A percentile compares a stretch with the other conserved stretches of the same genome.
Conservation (phyloP, 2,329 filamentous ascomycete species). For the Capronia coronata region DNA sequence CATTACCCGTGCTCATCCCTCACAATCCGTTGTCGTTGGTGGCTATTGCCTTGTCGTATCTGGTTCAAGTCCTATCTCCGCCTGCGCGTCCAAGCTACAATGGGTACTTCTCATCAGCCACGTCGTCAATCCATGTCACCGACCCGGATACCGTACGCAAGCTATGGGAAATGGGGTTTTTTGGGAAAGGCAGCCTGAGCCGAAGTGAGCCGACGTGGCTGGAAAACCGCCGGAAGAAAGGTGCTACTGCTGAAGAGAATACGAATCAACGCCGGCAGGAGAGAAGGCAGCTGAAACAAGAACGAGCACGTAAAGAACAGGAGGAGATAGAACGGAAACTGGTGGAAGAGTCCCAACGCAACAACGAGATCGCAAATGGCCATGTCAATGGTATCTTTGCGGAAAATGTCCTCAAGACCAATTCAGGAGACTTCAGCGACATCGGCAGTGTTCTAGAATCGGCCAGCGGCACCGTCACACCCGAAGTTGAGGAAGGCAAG, state of each 20-base stretch:
- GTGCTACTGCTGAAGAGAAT: conserved; percentile 74
- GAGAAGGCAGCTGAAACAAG: conserved; percentile 77
- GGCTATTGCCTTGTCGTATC: conserved; percentile 69
- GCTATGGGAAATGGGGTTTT: conserved; percentile 95
- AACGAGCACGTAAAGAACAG: conserved; percentile 79
- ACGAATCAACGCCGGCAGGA: conserved; percentile 73
- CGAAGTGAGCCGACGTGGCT: conserved; percentile 94
- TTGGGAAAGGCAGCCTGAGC: conserved; percentile 87
- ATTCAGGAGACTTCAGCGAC: conserved; percentile 21
- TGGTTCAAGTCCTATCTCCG: conserved; percentile 63
- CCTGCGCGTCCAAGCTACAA: conserved; percentile 57
- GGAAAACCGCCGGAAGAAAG: conserved; percentile 68
- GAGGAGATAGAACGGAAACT: conserved; percentile 72
- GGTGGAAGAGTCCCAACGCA: conserved; percentile 43
- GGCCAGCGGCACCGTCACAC: conserved; percentile 11
- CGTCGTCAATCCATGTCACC: conserved; percentile 75
- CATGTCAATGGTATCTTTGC: conserved; percentile 7
- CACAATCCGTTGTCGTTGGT: conserved; percentile 86
- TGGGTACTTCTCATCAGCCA: conserved; percentile 74
- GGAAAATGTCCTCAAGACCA: conserved; percentile 24
- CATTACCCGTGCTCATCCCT: conserved; percentile 80
- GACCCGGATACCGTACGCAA: conserved; percentile 68
- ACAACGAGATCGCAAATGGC: background rate
- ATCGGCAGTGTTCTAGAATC: conserved; percentile 27
- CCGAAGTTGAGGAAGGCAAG: conserved; percentile 18